Conservation (phyloP, 2,329 filamentous ascomycete species). For the Colletotrichum shisoi region DNA sequence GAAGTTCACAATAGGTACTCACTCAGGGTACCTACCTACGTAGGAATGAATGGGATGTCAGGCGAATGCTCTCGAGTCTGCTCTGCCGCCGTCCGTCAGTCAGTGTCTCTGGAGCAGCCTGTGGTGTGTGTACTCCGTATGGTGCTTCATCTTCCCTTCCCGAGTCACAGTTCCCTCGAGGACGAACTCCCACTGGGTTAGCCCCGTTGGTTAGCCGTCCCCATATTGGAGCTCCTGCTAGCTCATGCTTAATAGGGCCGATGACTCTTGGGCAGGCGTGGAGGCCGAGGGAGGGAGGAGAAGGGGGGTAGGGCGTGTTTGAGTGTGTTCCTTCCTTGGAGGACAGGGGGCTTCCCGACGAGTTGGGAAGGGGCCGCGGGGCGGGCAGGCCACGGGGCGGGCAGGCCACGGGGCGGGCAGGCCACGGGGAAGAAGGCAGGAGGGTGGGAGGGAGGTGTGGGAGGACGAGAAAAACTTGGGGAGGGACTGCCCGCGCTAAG, state of each 20-base stretch:
- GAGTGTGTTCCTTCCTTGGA: not conserved
- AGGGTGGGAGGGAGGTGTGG: constrained; percentile 1
- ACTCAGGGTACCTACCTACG: no score
- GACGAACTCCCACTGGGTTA: constrained; percentile 32
- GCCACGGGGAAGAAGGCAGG: constrained; percentile 25
- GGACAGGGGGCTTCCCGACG: constrained; percentile 30
- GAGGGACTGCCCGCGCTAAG: constrained; percentile 20
- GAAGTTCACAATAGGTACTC: not conserved
- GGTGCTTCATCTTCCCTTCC: constrained; percentile 37
- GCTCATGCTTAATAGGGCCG: constrained; percentile 38
- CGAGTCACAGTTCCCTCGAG: constrained; percentile 28
- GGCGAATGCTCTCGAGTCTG: constrained; percentile 11
- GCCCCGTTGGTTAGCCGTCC: constrained; percentile 35
- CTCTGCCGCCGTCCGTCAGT: not conserved
- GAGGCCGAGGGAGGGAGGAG: constrained; percentile 8
- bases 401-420: constrained; percentile 35
- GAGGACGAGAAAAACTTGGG: constrained; percentile 1
- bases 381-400: constrained; percentile 31
- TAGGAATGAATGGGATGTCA: constrained; percentile 23
- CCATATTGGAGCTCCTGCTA: constrained; percentile 35
- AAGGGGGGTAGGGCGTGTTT: not conserved
- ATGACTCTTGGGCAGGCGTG: constrained; percentile 32
- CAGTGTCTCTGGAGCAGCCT: not conserved
- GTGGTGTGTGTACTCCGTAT: constrained; percentile 2
- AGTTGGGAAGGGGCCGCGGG: constrained; percentile 38